Evolutionary conservation across 2,329 filamentous ascomycete genomes (phyloP).

Genomic region (Stachybotrys chartarum): DNA sequence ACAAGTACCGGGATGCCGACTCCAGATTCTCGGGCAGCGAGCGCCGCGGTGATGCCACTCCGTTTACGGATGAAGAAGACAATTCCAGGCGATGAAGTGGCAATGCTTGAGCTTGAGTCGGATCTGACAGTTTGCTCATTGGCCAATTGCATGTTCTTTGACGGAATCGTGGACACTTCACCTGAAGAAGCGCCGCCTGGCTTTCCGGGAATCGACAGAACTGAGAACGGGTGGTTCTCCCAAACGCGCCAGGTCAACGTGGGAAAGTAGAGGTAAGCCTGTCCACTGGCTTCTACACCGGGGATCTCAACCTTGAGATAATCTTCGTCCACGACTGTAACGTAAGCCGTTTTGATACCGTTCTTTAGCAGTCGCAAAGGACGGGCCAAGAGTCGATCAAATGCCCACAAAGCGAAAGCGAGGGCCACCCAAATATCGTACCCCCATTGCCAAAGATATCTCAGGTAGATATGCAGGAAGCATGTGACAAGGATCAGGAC

Average conservation of each 20-base stretch:
- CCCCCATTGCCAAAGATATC: slow-evolving; percentile 31
- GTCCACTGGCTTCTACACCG: slow-evolving; percentile 9
- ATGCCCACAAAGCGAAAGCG: slow-evolving; percentile 15
- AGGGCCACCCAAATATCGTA: slow-evolving; percentile 27
- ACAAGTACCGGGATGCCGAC: neutral
- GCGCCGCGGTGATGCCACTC: slow-evolving; percentile 2
- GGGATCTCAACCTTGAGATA: slow-evolving; percentile 17
- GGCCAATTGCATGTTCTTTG: neutral
- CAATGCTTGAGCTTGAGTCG: neutral
- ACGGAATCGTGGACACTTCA: neutral
- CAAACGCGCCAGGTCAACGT: slow-evolving; percentile 16
- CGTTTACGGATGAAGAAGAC: neutral
- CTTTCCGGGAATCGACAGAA: slow-evolving; percentile 1
- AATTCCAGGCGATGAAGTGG: neutral
- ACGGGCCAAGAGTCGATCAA: slow-evolving; percentile 12
- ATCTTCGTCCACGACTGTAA: slow-evolving; percentile 14
- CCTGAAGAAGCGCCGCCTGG: neutral
- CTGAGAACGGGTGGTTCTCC: slow-evolving; percentile 24
- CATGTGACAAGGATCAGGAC: slow-evolving; percentile 31
- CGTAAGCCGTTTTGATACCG: slow-evolving; percentile 11
- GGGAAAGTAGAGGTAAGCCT: slow-evolving; percentile 21
- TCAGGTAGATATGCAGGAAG: slow-evolving; percentile 30
- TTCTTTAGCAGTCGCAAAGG: slow-evolving; percentile 6
- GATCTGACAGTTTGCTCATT: neutral
- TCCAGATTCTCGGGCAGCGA: neutral